Evolutionary conservation across 1,139 yeast species (phyloP).

Genomic region (Yamadazyma aaseri): DNA sequence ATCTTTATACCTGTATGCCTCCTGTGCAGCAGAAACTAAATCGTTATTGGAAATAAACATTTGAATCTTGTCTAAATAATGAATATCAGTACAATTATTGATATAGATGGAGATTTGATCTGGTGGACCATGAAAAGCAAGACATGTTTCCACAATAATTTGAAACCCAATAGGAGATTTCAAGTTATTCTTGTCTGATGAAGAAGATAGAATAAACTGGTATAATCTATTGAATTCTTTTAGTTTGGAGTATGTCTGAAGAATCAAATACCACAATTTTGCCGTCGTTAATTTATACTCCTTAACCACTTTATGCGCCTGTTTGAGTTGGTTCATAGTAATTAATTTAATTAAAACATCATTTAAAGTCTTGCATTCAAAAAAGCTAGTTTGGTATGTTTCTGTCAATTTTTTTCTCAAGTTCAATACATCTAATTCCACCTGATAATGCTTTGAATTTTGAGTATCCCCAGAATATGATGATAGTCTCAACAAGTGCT

Average conservation of each 20-base stretch:
- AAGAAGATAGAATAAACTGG: slow-evolving; percentile 37
- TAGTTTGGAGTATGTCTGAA: slow-evolving; percentile 50
- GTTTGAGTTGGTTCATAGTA: slow-evolving; percentile 55
- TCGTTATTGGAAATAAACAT: slow-evolving; percentile 56
- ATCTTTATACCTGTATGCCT: slow-evolving; percentile 60
- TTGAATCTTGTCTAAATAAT: slow-evolving; percentile 43
- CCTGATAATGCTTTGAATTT: slow-evolving; percentile 36
- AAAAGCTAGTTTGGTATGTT: slow-evolving; percentile 56
- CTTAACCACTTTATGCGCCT: slow-evolving; percentile 55
- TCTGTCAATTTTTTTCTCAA: slow-evolving; percentile 53
- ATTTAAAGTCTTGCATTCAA: slow-evolving; percentile 48
- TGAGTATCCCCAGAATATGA: slow-evolving; percentile 22
- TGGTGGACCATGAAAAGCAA: slow-evolving; percentile 48
- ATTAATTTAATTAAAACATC: slow-evolving; percentile 58
- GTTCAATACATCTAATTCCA: slow-evolving; percentile 51
- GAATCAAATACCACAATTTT: slow-evolving; percentile 62
- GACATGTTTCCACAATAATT: slow-evolving; percentile 56
- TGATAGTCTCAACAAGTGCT: slow-evolving; percentile 23
- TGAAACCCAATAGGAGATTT: slow-evolving; percentile 76
- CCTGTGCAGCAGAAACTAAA: slow-evolving; percentile 54
- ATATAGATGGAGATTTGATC: slow-evolving; percentile 39
- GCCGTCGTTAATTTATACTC: slow-evolving; percentile 64
- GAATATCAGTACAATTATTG: slow-evolving; percentile 29
- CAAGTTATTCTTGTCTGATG: slow-evolving; percentile 23
- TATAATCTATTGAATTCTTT: slow-evolving; percentile 65